Conservation (phyloP, 1,284 basidiomycete species). For the Cryptococcus depauperatus region DNA sequence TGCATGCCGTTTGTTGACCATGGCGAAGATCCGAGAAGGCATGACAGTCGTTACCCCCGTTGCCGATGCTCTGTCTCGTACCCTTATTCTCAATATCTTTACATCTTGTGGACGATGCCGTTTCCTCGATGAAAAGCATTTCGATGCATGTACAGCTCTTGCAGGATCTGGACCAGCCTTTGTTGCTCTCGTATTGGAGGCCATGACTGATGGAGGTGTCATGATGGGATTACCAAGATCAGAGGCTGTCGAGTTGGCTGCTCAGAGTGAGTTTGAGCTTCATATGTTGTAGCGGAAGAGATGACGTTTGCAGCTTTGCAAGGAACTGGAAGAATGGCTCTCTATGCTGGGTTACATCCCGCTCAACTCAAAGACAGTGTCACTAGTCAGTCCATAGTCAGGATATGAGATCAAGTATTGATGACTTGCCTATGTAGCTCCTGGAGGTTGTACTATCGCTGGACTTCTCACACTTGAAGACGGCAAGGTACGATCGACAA, state of each 20-base stretch:
- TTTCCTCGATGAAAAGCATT: conserved; percentile 93
- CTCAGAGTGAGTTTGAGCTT: conserved; percentile 69
- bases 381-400: conserved; percentile 76
- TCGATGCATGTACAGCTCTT: conserved; percentile 95
- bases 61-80: conserved; percentile 49
- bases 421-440: conserved; percentile 70
- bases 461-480: conserved; percentile 92
- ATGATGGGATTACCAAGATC: conserved; percentile 98
- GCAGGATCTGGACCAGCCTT: conserved; percentile 96
- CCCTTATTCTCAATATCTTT: conserved; percentile 86
- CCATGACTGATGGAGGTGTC: conserved; percentile 97
- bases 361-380: conserved; percentile 97
- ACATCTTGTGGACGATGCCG: conserved; percentile 88
- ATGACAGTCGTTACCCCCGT: conserved; percentile 79
- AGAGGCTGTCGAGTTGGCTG: conserved; percentile 89
- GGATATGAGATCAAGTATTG: too few relatives aligned
- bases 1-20: too few relatives aligned
- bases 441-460: conserved; percentile 97
- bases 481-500: conserved; percentile 84
- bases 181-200: conserved; percentile 92
- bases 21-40: conserved; percentile 80
- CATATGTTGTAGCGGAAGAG: background rate
- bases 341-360: conserved; percentile 80
- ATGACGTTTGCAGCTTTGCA: conserved; percentile 62
- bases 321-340: conserved; percentile 91